Percentiles rank a stretch among this genome's conserved stretches.
Conservation (phyloP, 345 rosid genomes). For the Gossypium australe region DNA sequence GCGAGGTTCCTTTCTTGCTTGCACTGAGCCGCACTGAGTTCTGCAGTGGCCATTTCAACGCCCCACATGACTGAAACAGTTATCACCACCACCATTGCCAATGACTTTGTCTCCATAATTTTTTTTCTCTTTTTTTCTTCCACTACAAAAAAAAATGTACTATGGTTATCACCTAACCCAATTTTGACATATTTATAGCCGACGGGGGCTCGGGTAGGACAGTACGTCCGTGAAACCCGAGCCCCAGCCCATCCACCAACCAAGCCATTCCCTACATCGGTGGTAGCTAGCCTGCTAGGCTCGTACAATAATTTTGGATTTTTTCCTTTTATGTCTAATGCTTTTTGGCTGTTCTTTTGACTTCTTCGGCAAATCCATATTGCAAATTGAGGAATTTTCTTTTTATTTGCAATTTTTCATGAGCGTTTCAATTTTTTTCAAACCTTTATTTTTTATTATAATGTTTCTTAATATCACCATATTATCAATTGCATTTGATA, state of each 20-base stretch:
- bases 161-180: background rate
- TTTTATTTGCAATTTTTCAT: background rate
- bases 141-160: background rate
- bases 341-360: background rate
- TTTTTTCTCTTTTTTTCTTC: background rate
- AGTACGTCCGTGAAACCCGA: background rate
- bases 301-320: background rate
- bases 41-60: constrained; percentile 15
- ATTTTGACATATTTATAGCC: background rate
- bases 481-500: too few relatives aligned
- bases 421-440: background rate
- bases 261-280: too few relatives aligned
- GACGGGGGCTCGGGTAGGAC: background rate
- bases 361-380: background rate
- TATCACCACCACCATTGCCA: background rate
- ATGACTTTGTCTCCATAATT: background rate
- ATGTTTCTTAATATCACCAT: too few relatives aligned
- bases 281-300: background rate
- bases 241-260: background rate
- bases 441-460: too few relatives aligned
- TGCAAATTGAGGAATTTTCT: background rate
- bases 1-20: constrained; percentile 30
- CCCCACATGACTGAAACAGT: constrained; percentile 2
- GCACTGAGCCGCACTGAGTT: constrained; percentile 22
- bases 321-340: background rate